A percentile compares a stretch with the other conserved stretches of the same genome.
Conservation (phyloP, 345 rosid genomes). For the Pistacia vera region DNA sequence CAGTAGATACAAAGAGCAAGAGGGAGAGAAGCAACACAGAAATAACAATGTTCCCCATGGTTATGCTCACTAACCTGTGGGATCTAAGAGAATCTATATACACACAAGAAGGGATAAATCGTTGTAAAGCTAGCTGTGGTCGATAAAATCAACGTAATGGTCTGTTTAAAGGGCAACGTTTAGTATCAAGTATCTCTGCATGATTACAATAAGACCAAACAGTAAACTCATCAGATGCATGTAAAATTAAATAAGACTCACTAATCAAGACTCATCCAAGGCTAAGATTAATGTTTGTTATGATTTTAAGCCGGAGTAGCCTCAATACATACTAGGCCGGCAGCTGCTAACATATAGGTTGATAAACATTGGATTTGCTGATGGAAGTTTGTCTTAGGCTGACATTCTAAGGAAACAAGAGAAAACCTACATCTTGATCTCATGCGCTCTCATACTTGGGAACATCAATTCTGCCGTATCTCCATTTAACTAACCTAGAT, state of each 20-base stretch:
- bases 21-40: slow-evolving; percentile 17
- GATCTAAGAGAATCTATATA: neutral
- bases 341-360: neutral
- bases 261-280: neutral
- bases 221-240: neutral
- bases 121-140: neutral
- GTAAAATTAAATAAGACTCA: neutral
- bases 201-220: neutral
- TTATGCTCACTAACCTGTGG: slow-evolving; percentile 12
- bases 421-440: neutral
- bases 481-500: neutral
- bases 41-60: slow-evolving; percentile 11
- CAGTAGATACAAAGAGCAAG: slow-evolving; percentile 17
- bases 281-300: neutral
- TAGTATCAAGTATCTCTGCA: neutral
- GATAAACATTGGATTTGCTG: neutral
- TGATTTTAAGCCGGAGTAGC: neutral
- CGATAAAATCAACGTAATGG: neutral
- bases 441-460: neutral
- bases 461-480: neutral
- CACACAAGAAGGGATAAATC: neutral
- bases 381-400: neutral
- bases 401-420: neutral
- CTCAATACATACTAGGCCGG: neutral
- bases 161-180: neutral